Conservation (phyloP, 805 yeast genomes). For the Pichia rugopelliculosa region DNA sequence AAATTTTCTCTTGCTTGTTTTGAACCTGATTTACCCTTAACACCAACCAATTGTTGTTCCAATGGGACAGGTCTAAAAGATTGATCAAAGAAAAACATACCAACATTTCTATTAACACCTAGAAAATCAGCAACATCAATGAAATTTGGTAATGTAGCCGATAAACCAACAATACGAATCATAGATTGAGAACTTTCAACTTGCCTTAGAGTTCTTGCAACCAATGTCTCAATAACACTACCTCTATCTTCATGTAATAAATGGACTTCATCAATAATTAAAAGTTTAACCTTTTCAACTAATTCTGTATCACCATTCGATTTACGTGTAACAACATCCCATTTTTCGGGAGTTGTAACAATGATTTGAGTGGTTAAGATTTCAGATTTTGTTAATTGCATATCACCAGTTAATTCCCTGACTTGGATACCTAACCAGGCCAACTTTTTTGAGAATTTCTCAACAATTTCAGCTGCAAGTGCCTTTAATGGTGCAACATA, state of each 20-base stretch:
- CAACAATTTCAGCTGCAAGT: constrained; percentile 93
- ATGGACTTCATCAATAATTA: constrained; percentile 96
- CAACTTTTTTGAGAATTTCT: constrained; percentile 70
- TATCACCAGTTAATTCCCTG: constrained; percentile 88
- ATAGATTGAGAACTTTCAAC: constrained; percentile 91
- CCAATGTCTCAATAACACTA: constrained; percentile 91
- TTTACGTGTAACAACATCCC: constrained; percentile 97
- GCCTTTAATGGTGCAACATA: constrained; percentile 94
- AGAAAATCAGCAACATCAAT: constrained; percentile 92
- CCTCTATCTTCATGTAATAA: constrained; percentile 96
- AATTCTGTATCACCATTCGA: constrained; percentile 82
- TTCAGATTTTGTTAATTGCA: constrained; percentile 81
- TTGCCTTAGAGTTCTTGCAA: constrained; percentile 88
- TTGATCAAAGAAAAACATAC: constrained; percentile 91
- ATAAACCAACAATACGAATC: constrained; percentile 89
- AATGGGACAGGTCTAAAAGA: constrained; percentile 92
- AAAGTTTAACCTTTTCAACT: constrained; percentile 72
- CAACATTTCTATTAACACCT: constrained; percentile 82
- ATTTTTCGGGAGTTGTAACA: constrained; percentile 92
- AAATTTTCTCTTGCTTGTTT: constrained; percentile 63
- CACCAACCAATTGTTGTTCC: constrained; percentile 82
- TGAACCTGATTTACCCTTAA: constrained; percentile 76
- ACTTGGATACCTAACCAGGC: constrained; percentile 83
- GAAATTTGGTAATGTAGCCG: constrained; percentile 90
- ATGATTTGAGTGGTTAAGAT: constrained; percentile 76